Conservation (phyloP, 2,329 filamentous ascomycete species). For the Aureobasidium mangrovei region DNA sequence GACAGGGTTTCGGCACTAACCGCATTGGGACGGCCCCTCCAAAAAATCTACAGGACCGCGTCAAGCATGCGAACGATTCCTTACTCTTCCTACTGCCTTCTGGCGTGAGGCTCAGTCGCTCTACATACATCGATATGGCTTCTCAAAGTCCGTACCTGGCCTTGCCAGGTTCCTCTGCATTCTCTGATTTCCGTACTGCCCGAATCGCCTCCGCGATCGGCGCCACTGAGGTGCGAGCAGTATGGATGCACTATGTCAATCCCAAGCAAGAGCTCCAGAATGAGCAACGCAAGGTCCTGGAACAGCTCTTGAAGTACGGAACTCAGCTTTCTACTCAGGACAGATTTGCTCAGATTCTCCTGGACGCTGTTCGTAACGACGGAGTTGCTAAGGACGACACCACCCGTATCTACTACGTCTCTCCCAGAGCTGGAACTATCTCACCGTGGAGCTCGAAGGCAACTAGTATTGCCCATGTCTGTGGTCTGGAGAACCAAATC, state of each 20-base stretch:
- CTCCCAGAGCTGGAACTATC: conserved; percentile 69
- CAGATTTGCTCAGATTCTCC: conserved; percentile 35
- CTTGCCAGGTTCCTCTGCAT: conserved; percentile 46
- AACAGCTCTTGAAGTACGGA: conserved; percentile 54
- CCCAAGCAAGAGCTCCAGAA: conserved; percentile 33
- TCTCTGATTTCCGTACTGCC: conserved; percentile 42
- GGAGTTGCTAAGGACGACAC: conserved; percentile 41
- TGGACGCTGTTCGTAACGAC: conserved; percentile 41
- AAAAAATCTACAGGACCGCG: conserved; percentile 10
- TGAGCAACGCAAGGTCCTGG: conserved; percentile 43
- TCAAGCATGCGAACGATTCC: conserved; percentile 3
- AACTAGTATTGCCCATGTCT: conserved; percentile 87
- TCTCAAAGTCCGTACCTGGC: conserved; percentile 30
- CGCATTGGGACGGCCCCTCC: not conserved
- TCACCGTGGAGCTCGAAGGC: conserved; percentile 98
- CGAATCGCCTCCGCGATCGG: conserved; percentile 38
- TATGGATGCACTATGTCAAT: conserved; percentile 45
- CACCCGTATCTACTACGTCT: conserved; percentile 60
- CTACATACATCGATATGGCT: conserved; percentile 14
- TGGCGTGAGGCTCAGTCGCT: conserved; percentile 14
- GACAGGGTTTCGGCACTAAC: no score
- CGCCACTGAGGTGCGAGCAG: conserved; percentile 38
- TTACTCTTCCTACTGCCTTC: conserved; percentile 9
- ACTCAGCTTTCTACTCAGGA: conserved; percentile 40
- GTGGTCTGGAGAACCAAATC: conserved; percentile 63